Conservation (phyloP, 1,284 basidiomycete species). For the Puccinia polysora region DNA sequence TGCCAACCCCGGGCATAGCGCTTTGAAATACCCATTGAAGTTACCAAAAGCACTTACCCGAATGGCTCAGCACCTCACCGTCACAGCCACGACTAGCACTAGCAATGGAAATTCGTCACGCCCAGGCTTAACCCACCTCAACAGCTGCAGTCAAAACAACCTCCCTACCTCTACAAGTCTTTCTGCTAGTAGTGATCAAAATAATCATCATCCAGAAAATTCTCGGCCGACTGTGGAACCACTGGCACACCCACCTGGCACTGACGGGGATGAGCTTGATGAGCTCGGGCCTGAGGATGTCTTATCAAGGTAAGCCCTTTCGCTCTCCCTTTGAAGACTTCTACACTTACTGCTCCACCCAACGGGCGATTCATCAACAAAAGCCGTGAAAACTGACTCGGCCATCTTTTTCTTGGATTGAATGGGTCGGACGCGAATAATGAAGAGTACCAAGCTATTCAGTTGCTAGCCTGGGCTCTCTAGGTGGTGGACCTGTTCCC, state of each 20-base stretch:
- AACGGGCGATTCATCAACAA: background rate
- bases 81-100: background rate
- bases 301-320: constrained; percentile 13
- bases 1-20: background rate
- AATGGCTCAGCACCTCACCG: constrained; percentile 11
- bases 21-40: constrained; percentile 1
- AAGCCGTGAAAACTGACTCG: too few species aligned
- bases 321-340: background rate
- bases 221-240: too few species aligned
- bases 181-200: too few species aligned
- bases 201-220: too few species aligned
- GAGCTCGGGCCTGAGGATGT: constrained; percentile 19
- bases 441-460: constrained; percentile 67
- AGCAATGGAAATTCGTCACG: too few species aligned
- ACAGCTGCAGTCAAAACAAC: background rate
- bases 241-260: too few species aligned
- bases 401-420: constrained; percentile 3
- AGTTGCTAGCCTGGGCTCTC: constrained; percentile 71
- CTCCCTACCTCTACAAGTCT: too few species aligned
- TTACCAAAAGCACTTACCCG: constrained; percentile 9
- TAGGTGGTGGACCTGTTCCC: constrained; percentile 77
- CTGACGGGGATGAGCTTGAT: background rate
- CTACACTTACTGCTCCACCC: background rate
- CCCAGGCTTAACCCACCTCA: background rate
- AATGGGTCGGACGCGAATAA: background rate